Evolutionary conservation across 306 rosid genomes (phyloP), one percentile per base, ranked within the genome.

Genomic region (Vigna nakashimae): DNA sequence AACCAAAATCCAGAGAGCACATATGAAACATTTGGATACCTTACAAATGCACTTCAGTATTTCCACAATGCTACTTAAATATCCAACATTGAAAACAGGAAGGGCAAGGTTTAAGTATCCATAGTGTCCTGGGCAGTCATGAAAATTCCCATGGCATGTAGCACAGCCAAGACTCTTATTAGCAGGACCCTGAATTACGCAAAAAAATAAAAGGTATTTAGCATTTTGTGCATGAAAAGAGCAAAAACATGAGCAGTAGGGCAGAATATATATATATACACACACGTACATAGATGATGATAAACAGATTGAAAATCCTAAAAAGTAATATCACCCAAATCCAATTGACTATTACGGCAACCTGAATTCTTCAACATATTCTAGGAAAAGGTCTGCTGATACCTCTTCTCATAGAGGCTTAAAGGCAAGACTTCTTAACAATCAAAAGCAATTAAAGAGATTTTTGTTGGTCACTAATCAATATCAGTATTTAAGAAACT

Each of bases 11-110:
- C 46, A 81, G 58, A 71, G 48, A 40, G 11, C 62, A 73, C 16
- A 18, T 1, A 22, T 13, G 48, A 62, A 69, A 58, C 9, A 75
- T 38, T 65, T 45, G 6, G 45, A 68, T 86, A 95, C 98, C 98
- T 95, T 92, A 74, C 98, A 95, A 73, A 92, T 89, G 85, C 97
- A 95, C 91, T 95, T 95, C 69, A 95, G 82, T 79, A 87, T 84
- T 73, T 89, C 91, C 73, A 92, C 73, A 52, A 89, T 84, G 22
- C 79, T 65, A 82, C 69, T 59, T 24, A 89, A 79, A 77, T 80
- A 95, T 72, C 97, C 98, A 65, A 88, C 89, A 56, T 95, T 89
- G 79, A 67, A 89, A 70, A 95, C 97, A 30, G 98, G 98, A 50
- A 84, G 89, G 50, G 88, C 88, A 32, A 92, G 97, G 66, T 65